Evolutionary conservation across 73 alveolate genomes (phyloP), one percentile per base, ranked within the genome.

Genomic region (Diophrys sp.): DNA sequence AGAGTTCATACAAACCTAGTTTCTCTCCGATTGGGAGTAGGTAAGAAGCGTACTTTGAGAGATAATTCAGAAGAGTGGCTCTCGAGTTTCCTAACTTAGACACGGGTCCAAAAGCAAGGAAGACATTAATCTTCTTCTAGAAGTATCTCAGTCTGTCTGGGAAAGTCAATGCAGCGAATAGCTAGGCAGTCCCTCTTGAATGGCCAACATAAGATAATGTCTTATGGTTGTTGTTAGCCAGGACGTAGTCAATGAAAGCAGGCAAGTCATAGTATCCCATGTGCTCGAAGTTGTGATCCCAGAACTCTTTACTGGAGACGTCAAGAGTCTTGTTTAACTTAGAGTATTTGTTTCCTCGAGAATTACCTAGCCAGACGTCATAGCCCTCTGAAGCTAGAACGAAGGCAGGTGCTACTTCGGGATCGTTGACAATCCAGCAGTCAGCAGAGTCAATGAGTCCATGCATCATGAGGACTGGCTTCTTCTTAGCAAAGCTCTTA

Each of bases 361-460:
- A 80, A 71, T 96, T 95, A 23, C 99, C 98, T 23, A 96, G 56
- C 99, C 99, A 96, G 24, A 96, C 98, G 80, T 96, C 99, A 90
- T 71, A 89, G 29, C 98, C 97, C 84, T 90, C 82, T 26, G 56
- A 62, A 33, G 95, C 87, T 0, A 89, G 82, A 67, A 89, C 71
- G 73, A 92, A 89, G 62, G 95, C 98, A 29, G 96, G 94, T 23
- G 99, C 96, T 27, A 74, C 80, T 54, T 92, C 92, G 31, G 75
- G 91, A 66, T 74, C 89, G 74, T 97, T 94, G 75, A 92, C 74
- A 29, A 97, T 84, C 91, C 94, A 95, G 14, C 88, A 83, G 84
- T 90, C 95, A 29, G 99, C 83, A 31, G 94, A 80, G 56, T 84
- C 98, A 0, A 80, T 69, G 27, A 97, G 86, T 18, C 99, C 99